phyloP scores from a whole-genome alignment of 1,139 yeast species.

The Taphrina wiesneri region DNA sequence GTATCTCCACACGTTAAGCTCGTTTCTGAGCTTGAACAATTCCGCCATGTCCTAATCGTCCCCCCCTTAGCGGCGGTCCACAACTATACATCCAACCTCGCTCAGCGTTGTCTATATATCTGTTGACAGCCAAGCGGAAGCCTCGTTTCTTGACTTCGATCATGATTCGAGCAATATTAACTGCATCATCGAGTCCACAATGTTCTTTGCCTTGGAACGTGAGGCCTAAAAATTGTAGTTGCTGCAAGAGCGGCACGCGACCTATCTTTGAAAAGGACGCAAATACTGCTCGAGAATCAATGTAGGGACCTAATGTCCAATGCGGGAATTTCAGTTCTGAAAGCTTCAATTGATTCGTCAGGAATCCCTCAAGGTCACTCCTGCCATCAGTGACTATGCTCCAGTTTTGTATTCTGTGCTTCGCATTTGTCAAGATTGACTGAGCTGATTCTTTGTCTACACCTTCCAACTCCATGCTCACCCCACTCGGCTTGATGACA shows the following conservation, averaged over 20 bases:
- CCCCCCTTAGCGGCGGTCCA: too few species aligned
- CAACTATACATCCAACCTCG: background rate
- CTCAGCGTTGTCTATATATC: constrained; percentile 22
- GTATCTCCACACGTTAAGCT: too few species aligned
- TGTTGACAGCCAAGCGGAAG: constrained; percentile 20
- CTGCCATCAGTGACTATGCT: constrained; percentile 42
- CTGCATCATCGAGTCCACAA: constrained; percentile 40
- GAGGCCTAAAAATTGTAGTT: constrained; percentile 34
- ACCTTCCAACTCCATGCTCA: background rate
- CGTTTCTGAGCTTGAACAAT: background rate
- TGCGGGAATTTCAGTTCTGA: constrained; percentile 38
- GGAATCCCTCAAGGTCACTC: constrained; percentile 41
- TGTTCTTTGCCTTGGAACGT: constrained; percentile 38
- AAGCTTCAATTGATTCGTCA: constrained; percentile 38
- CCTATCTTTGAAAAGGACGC: constrained; percentile 18
- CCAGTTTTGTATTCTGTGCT: constrained; percentile 38
- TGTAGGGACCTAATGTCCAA: constrained; percentile 40
- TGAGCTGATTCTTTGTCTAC: background rate
- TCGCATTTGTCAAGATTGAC: background rate
- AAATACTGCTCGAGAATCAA: constrained; percentile 39
- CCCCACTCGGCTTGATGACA: background rate
- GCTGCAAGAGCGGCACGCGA: constrained; percentile 33
- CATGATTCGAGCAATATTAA: constrained; percentile 38
- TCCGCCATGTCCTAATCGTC: too few species aligned
- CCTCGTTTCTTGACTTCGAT: constrained; percentile 30